Evolutionary conservation across 805 yeast genomes (phyloP), one percentile per base, ranked within the genome.

Genomic region (Wickerhamomyces bisporus): DNA sequence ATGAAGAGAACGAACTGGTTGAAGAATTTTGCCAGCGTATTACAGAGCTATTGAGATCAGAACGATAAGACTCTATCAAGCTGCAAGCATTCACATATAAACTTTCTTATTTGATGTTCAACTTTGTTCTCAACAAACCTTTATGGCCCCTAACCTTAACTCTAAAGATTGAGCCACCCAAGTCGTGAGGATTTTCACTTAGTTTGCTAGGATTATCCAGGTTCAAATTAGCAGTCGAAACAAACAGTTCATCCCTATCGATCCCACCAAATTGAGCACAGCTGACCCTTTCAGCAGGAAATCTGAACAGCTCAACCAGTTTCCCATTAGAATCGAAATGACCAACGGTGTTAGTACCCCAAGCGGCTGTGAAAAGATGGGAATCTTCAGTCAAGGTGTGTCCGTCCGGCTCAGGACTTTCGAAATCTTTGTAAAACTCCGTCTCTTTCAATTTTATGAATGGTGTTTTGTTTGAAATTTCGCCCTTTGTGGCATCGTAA

Each of bases 351-450:
- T 65, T 57, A 2, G 82, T 70, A 20, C 79, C 70, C 75, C 81
- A 87, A 11, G 84, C 74, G 1, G 94, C 84, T 5, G 78, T 65
- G 61, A 73, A 83, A 28, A 88, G 53, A 3, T 60, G 46, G 8
- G 77, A 83, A 17, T 57, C 56, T 4, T 50, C 60, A 30, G 83
- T 76, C 45, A 83, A 61, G 19, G 79, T 66, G 46, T 83, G 69
- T 16, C 97, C 97, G 58, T 88, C 97, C 0, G 96, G 96, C 48
- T 79, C 93, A 8, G 80, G 75, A 5, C 61, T 53, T 15, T 52
- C 58, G 36, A 48, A 46, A 0, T 48, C 52, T 7, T 55, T 51
- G 25, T 41, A 50, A 14, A 26, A 24, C 32, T 61, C 41, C 51
- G 34, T 58, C 32, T 61, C 41, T 51, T 34, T 58, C 20, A 68